Base-by-base conservation (phyloP, 306 rosid genomes). In the Geum urbanum region DNA sequence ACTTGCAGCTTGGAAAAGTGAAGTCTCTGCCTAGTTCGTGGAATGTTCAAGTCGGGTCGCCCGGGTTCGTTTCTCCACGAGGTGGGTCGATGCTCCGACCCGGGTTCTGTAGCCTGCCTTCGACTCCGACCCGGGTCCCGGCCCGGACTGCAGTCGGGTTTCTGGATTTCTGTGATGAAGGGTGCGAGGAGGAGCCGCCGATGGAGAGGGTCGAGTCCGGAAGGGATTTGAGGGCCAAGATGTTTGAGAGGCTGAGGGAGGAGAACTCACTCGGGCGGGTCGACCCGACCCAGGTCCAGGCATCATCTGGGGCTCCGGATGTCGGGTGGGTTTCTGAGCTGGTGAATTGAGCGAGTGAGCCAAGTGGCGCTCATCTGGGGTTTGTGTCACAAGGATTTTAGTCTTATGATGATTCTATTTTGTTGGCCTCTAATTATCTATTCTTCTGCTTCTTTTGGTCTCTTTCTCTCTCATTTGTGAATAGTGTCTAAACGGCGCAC, bases 141-240 rank as follows among this genome's bases (percentile, higher is more conserved):
- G 14, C 53, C 46, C 89, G 96, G 7, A 22, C 76, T 2, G 83
- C 88, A 4, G 55, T 66, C 0, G 79, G 69, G 8, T 84, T 53
- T 48, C 72, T 86, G 8, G 95, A 91, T 19, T 4, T 79, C 15
- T 83, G 83, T 76, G 97, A 88, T 0, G 72, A 70, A 67, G 69
- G 75, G 4, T 69, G 72, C 0, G 91, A 79, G 80, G 98, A 94
- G 77, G 98, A 88, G 78, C 89, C 95, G 0, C 84, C 76, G 0
- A 95, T 95, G 99, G 97, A 89, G 76, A 86, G 99, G 73, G 99
- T 95, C 0, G 99, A 95, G 73, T 87, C 95, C 0, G 99, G 99
- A 1, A 87, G 99, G 63, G 84, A 61, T n/a, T 68, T 95, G 14
- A 72, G 99, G 71, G 86, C 85, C 0, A 86, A 75, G 84, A 95